Evolutionary conservation across 2,329 filamentous ascomycete species (phyloP).

Genomic region (Xylaria sp.): DNA sequence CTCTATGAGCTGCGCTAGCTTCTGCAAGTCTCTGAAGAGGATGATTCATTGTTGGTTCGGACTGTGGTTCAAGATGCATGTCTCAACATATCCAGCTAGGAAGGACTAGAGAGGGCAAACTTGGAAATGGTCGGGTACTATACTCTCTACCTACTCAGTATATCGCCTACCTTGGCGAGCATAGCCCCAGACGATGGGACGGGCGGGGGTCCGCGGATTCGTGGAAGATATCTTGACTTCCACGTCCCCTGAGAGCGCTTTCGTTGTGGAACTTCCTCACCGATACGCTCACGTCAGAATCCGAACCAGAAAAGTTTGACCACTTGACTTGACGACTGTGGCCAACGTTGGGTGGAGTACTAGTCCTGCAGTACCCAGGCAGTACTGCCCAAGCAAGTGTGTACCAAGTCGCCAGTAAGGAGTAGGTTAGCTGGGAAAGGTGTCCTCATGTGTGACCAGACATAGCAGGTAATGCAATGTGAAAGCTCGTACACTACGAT

Average conservation of each 20-base stretch:
- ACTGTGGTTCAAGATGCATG: conserved; percentile 19
- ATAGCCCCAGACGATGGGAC: conserved; percentile 16
- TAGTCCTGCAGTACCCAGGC: background rate
- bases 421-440: background rate
- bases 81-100: conserved; percentile 17
- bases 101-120: conserved; percentile 15
- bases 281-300: conserved; percentile 36
- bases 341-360: conserved; percentile 15
- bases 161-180: conserved; percentile 11
- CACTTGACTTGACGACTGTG: conserved; percentile 6
- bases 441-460: conserved; percentile 8
- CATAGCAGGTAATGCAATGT: conserved; percentile 14
- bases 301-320: conserved; percentile 15
- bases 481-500: background rate
- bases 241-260: conserved; percentile 23
- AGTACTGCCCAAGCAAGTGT: background rate
- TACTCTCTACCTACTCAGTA: background rate
- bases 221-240: conserved; percentile 26
- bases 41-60: conserved; percentile 18
- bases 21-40: conserved; percentile 18
- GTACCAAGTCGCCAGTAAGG: conserved; percentile 9
- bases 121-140: conserved; percentile 5
- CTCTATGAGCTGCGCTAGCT: conserved; percentile 14
- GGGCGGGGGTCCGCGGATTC: conserved; percentile 28
- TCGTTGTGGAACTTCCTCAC: conserved; percentile 25